Percentiles rank a stretch among this genome's conserved stretches.
phyloP scores from a whole-genome alignment of 352 stramenopile species.

The Globisporangium polare region DNA sequence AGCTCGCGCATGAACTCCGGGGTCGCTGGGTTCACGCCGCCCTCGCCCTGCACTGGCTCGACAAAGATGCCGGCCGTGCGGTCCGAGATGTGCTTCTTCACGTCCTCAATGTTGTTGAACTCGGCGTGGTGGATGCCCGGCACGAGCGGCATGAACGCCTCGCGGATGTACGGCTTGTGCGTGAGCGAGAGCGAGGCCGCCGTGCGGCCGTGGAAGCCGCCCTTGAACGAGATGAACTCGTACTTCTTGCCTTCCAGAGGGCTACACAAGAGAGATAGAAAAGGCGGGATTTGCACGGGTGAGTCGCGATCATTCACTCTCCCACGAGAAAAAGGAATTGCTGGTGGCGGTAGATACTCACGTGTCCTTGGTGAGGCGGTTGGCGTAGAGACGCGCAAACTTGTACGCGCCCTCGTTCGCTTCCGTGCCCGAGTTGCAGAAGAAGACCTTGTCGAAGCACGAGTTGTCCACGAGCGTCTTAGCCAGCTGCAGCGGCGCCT shows the following conservation, averaged over 20 bases:
- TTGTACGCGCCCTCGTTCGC: slow-evolving; percentile 88
- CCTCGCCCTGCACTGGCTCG: slow-evolving; percentile 90
- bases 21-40: slow-evolving; percentile 91
- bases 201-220: slow-evolving; percentile 83
- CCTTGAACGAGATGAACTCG: slow-evolving; percentile 87
- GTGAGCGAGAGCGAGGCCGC: slow-evolving; percentile 73
- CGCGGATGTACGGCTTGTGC: slow-evolving; percentile 86
- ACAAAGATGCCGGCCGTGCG: slow-evolving; percentile 78
- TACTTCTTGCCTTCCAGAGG: slow-evolving; percentile 71
- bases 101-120: slow-evolving; percentile 83
- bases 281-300: neutral
- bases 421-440: slow-evolving; percentile 96
- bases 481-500: slow-evolving; percentile 90
- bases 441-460: slow-evolving; percentile 97
- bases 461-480: slow-evolving; percentile 95
- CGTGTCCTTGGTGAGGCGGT: slow-evolving; percentile 59
- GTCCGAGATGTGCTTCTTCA: slow-evolving; percentile 69
- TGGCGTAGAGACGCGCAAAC: slow-evolving; percentile 80
- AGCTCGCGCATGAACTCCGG: slow-evolving; percentile 89
- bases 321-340: neutral
- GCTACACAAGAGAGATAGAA: slow-evolving; percentile 15
- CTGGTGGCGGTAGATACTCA: slow-evolving; percentile 22
- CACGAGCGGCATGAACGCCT: slow-evolving; percentile 80
- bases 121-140: slow-evolving; percentile 68
- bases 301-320: neutral